These are phyloP conservation scores for Chrysophaeum taylorii DNA, from an alignment of 352 stramenopile genomes.

Conservation along the genomic window DNA sequence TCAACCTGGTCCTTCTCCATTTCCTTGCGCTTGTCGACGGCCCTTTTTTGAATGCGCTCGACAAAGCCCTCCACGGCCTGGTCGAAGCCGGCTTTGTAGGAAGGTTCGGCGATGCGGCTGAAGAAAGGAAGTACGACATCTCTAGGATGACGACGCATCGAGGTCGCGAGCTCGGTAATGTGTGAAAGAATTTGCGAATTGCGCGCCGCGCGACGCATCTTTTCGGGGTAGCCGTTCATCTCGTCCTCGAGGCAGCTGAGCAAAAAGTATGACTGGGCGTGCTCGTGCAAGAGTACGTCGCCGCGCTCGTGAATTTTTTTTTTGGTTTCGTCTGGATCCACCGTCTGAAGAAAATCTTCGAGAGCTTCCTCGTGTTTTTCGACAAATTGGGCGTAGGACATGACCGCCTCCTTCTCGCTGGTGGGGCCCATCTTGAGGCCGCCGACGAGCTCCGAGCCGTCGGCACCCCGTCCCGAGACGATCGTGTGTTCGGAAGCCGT, in stretches of 20 bases:
- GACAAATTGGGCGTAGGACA: constrained; percentile 67
- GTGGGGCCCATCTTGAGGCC: background rate
- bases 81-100: constrained; percentile 56
- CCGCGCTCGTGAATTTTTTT: constrained; percentile 61
- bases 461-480: constrained; percentile 24
- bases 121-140: constrained; percentile 76
- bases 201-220: constrained; percentile 59
- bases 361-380: constrained; percentile 58
- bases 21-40: constrained; percentile 64
- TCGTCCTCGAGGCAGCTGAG: constrained; percentile 69
- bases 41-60: constrained; percentile 59
- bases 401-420: constrained; percentile 40
- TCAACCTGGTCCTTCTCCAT: constrained; percentile 49
- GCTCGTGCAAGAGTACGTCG: constrained; percentile 67
- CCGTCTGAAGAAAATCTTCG: constrained; percentile 59
- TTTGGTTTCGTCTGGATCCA: constrained; percentile 50
- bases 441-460: background rate
- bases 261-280: constrained; percentile 68
- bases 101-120: constrained; percentile 45
- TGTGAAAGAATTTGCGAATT: constrained; percentile 65
- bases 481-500: constrained; percentile 60
- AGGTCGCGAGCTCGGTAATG: constrained; percentile 69
- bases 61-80: constrained; percentile 56
- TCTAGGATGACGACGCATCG: constrained; percentile 56
- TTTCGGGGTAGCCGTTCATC: constrained; percentile 71